Evolutionary conservation across 225 moss, liverwort and hornwort species (phyloP).

Genomic region (Straminergon stramineum): DNA sequence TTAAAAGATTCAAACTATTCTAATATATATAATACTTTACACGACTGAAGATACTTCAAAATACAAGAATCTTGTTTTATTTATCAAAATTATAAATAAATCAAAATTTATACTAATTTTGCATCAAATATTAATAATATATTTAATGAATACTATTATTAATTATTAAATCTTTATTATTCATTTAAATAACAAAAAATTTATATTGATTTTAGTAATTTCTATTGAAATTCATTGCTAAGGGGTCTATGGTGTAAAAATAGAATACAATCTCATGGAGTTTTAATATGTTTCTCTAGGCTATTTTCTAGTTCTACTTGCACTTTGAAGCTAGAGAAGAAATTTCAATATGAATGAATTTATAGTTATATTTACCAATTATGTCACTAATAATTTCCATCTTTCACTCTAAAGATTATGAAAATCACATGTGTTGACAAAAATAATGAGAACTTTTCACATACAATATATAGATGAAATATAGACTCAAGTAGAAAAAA

Average conservation of each 20-base stretch:
- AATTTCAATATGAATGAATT: background rate
- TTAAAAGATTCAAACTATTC: background rate
- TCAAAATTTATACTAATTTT: background rate
- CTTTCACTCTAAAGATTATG: background rate
- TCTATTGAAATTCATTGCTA: background rate
- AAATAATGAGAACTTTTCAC: background rate
- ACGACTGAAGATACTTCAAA: background rate
- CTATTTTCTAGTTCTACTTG: rapidly evolving
- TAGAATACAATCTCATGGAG: background rate
- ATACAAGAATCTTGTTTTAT: background rate
- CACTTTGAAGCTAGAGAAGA: background rate
- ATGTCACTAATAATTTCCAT: background rate
- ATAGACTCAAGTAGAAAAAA: background rate
- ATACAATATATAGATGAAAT: too few relatives aligned
- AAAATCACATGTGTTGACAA: background rate
- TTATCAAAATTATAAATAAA: background rate
- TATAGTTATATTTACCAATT: background rate
- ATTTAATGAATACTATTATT: too few relatives aligned
- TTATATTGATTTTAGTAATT: background rate
- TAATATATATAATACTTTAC: background rate
- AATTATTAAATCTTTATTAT: background rate
- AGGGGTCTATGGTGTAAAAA: background rate
- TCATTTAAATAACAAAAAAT: background rate
- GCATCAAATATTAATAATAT: background rate
- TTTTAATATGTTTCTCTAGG: too few relatives aligned